Evolutionary conservation across 129 eudicot species (phyloP).

Genomic region (Chrysanthemum makinoi): DNA sequence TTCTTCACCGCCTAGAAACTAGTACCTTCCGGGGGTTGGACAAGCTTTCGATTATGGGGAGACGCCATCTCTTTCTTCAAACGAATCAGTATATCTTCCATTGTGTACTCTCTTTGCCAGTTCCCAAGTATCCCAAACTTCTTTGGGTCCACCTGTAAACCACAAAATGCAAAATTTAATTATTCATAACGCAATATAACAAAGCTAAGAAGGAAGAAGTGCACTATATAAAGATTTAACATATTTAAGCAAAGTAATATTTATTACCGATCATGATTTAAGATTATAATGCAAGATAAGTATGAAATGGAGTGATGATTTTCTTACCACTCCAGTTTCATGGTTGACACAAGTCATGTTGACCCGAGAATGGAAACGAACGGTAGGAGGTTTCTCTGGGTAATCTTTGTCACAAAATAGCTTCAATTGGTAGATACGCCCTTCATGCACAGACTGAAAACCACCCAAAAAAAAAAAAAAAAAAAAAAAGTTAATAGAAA

Average conservation of each 20-base stretch:
- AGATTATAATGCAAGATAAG: background rate
- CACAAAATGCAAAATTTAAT: background rate
- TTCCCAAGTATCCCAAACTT: slow-evolving; percentile 61
- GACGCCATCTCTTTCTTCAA: slow-evolving; percentile 71
- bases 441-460: slow-evolving; percentile 82
- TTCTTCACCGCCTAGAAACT: slow-evolving; percentile 35
- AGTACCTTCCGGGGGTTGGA: slow-evolving; percentile 76
- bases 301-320: background rate
- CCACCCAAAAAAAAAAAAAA: too few relatives aligned
- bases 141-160: slow-evolving; percentile 54
- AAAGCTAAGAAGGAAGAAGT: background rate
- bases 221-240: slow-evolving; percentile 7
- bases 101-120: slow-evolving; percentile 75
- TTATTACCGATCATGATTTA: background rate
- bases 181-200: background rate
- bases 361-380: slow-evolving; percentile 76
- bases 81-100: slow-evolving; percentile 65
- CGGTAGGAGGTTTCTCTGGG: slow-evolving; percentile 91
- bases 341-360: slow-evolving; percentile 85
- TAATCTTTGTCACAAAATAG: slow-evolving; percentile 93
- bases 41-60: slow-evolving; percentile 66
- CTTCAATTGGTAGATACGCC: slow-evolving; percentile 88
- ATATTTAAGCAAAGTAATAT: background rate
- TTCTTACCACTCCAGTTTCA: slow-evolving; percentile 81
- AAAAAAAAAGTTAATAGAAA: background rate